Conservation (phyloP, 805 yeast genomes). For the Wickerhamiella allomyrinae region DNA sequence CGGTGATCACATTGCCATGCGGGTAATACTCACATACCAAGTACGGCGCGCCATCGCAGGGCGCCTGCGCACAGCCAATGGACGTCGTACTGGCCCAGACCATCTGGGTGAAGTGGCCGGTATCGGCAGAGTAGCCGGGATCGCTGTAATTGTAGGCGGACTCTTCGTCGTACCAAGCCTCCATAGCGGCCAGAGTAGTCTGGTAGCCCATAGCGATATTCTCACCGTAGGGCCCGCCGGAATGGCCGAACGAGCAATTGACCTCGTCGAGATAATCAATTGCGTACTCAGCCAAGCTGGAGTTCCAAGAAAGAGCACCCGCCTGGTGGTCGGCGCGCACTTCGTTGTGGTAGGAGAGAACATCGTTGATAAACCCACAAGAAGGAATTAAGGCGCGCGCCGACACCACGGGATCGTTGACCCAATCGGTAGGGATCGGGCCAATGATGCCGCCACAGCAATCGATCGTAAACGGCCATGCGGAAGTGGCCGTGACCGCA, state of each 20-base stretch:
- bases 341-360: slow-evolving; percentile 18
- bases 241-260: slow-evolving; percentile 46
- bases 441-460: not conserved
- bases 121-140: slow-evolving; percentile 28
- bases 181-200: slow-evolving; percentile 31
- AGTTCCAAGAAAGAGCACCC: slow-evolving; percentile 40
- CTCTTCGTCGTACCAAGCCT: slow-evolving; percentile 67
- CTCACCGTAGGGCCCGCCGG: slow-evolving; percentile 59
- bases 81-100: slow-evolving; percentile 52
- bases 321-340: slow-evolving; percentile 19
- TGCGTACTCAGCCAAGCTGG: slow-evolving; percentile 40
- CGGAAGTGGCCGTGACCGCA: no score
- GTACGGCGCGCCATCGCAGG: slow-evolving; percentile 43
- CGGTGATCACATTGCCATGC: slow-evolving; percentile 42
- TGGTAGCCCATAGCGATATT: slow-evolving; percentile 64
- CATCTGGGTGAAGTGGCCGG: slow-evolving; percentile 76
- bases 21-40: slow-evolving; percentile 63
- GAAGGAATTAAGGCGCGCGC: not conserved
- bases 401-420: not conserved
- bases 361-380: not conserved
- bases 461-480: not conserved
- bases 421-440: not conserved
- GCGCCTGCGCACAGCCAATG: slow-evolving; percentile 59
- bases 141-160: slow-evolving; percentile 35
- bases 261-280: slow-evolving; percentile 32